A percentile compares a stretch with the other conserved stretches of the same genome.
phyloP scores from a whole-genome alignment of 2,329 filamentous ascomycete genomes.

The Trichoderma lentiforme region DNA sequence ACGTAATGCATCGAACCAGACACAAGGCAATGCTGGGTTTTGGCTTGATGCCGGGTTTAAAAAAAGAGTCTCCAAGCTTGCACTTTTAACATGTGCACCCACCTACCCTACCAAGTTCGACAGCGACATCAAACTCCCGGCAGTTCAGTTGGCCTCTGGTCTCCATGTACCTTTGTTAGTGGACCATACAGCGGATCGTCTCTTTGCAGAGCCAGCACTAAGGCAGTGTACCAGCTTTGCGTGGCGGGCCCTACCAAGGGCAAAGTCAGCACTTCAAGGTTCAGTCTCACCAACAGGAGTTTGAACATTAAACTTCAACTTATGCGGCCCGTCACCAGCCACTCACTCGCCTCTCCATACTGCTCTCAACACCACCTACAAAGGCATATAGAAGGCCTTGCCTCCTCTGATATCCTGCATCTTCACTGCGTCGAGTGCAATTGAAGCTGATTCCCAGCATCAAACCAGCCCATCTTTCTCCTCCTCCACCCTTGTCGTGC shows the following conservation, averaged over 20 bases:
- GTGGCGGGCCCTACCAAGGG: not conserved
- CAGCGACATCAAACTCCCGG: not conserved
- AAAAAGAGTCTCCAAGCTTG: not conserved
- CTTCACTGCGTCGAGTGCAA: not conserved
- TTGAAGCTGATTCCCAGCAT: not conserved
- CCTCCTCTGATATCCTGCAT: not conserved
- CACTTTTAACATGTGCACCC: not conserved
- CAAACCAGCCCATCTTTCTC: not conserved
- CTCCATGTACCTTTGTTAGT: not conserved
- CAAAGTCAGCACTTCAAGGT: not conserved
- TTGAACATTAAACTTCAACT: not conserved
- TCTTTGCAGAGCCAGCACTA: not conserved
- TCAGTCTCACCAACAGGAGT: not conserved
- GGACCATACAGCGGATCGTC: not conserved
- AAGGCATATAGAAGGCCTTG: not conserved
- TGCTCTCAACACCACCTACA: not conserved
- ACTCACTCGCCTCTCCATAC: not conserved
- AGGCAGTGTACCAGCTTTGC: not conserved
- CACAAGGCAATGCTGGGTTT: not conserved
- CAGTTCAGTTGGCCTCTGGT: not conserved
- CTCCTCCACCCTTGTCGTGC: constrained; percentile 1
- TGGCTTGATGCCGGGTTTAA: not conserved
- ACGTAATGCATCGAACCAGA: not conserved
- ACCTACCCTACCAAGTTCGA: not conserved
- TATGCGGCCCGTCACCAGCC: not conserved